Percentiles rank a stretch among this genome's conserved stretches.
These are phyloP conservation scores for Pseudomonodictys pantanalensis DNA, from an alignment of 495 filamentous ascomycete species.

Conservation along the genomic window DNA sequence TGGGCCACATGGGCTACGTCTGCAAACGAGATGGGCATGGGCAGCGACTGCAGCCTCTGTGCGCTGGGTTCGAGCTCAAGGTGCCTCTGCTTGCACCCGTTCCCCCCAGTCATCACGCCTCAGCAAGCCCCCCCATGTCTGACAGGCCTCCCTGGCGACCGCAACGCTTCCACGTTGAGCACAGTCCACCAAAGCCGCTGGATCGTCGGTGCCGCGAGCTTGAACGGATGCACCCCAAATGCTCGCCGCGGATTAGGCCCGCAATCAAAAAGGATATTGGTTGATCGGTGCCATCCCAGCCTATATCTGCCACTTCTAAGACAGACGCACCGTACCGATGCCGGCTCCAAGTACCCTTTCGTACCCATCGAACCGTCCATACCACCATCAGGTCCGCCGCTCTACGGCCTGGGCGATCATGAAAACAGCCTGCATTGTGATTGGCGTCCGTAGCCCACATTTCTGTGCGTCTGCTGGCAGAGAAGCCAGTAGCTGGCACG, in stretches of 20 bases:
- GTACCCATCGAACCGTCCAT: slow-evolving; percentile 26
- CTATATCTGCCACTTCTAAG: slow-evolving; percentile 24
- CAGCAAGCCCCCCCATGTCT: neutral
- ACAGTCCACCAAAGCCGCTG: slow-evolving; percentile 28
- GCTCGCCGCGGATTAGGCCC: slow-evolving; percentile 25
- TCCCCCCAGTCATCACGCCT: slow-evolving; percentile 11
- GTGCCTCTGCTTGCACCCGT: neutral
- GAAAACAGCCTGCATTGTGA: slow-evolving; percentile 21
- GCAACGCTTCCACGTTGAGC: slow-evolving; percentile 32
- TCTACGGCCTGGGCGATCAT: slow-evolving; percentile 26
- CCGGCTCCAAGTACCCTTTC: slow-evolving; percentile 29
- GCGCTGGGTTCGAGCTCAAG: neutral
- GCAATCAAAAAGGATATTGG: slow-evolving; percentile 36
- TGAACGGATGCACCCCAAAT: slow-evolving; percentile 31
- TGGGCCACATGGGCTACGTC: slow-evolving; percentile 23
- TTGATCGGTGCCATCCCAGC: slow-evolving; percentile 29
- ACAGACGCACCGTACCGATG: slow-evolving; percentile 20
- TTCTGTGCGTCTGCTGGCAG: slow-evolving; percentile 17
- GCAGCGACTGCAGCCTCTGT: neutral
- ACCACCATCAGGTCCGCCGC: slow-evolving; percentile 20
- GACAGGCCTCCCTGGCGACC: neutral
- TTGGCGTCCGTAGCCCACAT: slow-evolving; percentile 19
- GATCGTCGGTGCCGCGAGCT: slow-evolving; percentile 32
- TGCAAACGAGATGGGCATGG: slow-evolving; percentile 33
- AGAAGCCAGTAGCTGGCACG: slow-evolving; percentile 25